These are phyloP conservation scores for Trametes cinnabarina DNA, from an alignment of 768 basidiomycete genomes.

Conservation along the genomic window DNA sequence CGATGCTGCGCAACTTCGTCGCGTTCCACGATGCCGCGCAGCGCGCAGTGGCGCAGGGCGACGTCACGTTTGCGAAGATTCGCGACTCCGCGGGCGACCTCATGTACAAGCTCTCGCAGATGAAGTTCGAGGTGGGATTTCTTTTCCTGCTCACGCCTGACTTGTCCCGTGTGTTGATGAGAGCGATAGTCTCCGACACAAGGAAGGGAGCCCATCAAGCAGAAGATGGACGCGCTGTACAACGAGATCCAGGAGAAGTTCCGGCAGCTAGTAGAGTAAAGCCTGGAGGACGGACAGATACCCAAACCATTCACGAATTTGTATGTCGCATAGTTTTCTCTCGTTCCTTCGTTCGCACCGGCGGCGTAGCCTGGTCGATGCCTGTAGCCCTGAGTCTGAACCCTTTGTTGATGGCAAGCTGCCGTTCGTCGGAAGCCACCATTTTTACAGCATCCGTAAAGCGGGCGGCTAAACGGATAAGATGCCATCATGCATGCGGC, in stretches of 20 bases:
- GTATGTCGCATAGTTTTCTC: slow-evolving; percentile 12
- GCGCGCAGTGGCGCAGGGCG: slow-evolving; percentile 78
- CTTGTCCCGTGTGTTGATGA: background rate
- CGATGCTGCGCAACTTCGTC: slow-evolving; percentile 94
- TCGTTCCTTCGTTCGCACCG: background rate
- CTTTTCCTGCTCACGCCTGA: background rate
- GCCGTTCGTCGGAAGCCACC: background rate
- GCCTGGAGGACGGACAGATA: slow-evolving; percentile 21
- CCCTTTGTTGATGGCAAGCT: too few relatives aligned
- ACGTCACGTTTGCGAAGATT: slow-evolving; percentile 82
- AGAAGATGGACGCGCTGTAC: slow-evolving; percentile 79
- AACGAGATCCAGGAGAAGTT: slow-evolving; percentile 92
- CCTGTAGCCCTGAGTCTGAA: too few relatives aligned
- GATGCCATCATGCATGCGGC: background rate
- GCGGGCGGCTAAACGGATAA: background rate
- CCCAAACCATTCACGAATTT: slow-evolving; percentile 17
- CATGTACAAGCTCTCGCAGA: slow-evolving; percentile 97
- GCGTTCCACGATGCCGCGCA: slow-evolving; percentile 90
- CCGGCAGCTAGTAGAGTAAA: slow-evolving; percentile 77
- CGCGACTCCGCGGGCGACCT: slow-evolving; percentile 84
- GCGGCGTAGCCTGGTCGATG: background rate
- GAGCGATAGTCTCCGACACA: slow-evolving; percentile 76
- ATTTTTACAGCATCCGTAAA: background rate
- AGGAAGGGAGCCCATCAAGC: slow-evolving; percentile 79
- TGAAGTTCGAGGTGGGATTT: slow-evolving; percentile 90